Percentiles rank a stretch among this genome's conserved stretches.
phyloP scores from a whole-genome alignment of 2,329 filamentous ascomycete genomes.

The Stachybotrys echinatus region DNA sequence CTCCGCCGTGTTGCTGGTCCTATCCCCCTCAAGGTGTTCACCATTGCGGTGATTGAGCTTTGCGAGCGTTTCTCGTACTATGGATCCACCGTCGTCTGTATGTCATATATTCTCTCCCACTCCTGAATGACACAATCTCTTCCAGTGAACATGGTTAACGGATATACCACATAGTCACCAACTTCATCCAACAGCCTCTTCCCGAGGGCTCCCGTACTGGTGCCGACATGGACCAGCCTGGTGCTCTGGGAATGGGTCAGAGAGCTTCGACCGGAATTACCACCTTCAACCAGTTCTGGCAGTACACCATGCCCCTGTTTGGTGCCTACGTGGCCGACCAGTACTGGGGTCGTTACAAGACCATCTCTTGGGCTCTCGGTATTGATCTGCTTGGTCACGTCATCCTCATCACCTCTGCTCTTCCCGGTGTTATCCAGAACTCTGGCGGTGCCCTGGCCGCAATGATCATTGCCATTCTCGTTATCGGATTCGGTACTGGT shows the following conservation, averaged over 20 bases:
- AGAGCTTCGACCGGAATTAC: conserved; percentile 40
- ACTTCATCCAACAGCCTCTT: conserved; percentile 57
- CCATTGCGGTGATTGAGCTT: conserved; percentile 62
- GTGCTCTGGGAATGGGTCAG: conserved; percentile 54
- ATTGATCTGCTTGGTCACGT: conserved; percentile 60
- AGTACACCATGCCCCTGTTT: conserved; percentile 53
- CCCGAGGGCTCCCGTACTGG: conserved; percentile 51
- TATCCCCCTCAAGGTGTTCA: conserved; percentile 56
- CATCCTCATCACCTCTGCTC: conserved; percentile 61
- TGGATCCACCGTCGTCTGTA: conserved; percentile 58
- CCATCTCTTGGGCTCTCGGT: conserved; percentile 57
- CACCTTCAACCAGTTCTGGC: conserved; percentile 53
- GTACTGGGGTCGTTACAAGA: conserved; percentile 64
- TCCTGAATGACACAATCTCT: no score
- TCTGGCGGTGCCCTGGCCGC: conserved; percentile 52
- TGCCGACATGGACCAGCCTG: conserved; percentile 36
- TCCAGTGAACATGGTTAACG: no score
- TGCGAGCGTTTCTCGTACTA: conserved; percentile 73
- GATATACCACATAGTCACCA: conserved; percentile 40
- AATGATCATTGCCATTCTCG: conserved; percentile 55
- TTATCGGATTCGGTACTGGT: conserved; percentile 58
- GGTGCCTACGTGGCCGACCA: conserved; percentile 47
- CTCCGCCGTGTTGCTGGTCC: conserved; percentile 50
- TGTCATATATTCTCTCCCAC: conserved; percentile 26
- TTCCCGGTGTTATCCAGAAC: conserved; percentile 55